Conservation (phyloP, 2,329 filamentous ascomycete species). For the Sporothrix luriei region DNA sequence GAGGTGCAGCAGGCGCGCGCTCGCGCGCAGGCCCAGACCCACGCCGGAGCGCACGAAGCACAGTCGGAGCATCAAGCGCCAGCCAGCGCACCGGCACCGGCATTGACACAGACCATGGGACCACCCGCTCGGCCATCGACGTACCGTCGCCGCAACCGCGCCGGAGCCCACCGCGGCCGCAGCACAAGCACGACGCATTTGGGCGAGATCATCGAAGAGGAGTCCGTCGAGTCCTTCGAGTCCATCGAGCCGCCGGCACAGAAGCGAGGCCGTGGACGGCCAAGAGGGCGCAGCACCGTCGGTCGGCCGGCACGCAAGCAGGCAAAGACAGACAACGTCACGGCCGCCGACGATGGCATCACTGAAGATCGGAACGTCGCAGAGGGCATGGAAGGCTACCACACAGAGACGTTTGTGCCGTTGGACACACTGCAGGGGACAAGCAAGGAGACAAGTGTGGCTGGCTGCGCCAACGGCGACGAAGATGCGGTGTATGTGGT, state of each 20-base stretch:
- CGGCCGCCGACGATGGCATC: too few relatives aligned
- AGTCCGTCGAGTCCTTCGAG: neutral
- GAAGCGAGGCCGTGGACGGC: constrained; percentile 8
- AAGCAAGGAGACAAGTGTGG: neutral
- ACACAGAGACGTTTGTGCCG: neutral
- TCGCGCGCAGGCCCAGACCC: neutral
- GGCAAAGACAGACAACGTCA: neutral
- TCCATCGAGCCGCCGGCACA: neutral
- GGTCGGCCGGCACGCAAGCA: too few relatives aligned
- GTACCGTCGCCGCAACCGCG: neutral
- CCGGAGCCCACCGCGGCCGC: neutral
- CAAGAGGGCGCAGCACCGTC: neutral
- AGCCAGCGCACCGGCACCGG: too few relatives aligned
- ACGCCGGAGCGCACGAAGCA: neutral
- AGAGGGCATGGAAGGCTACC: neutral
- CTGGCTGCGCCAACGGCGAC: neutral
- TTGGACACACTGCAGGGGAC: too few relatives aligned
- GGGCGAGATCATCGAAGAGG: neutral
- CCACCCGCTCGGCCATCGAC: neutral
- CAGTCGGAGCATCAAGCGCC: too few relatives aligned
- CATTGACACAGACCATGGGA: too few relatives aligned
- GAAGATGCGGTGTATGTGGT: neutral
- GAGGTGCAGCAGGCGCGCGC: neutral
- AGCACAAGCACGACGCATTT: neutral
- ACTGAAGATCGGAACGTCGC: neutral